Base-by-base conservation (phyloP, 2,329 filamentous ascomycete species). In the Zymoseptoria passerinii region DNA sequence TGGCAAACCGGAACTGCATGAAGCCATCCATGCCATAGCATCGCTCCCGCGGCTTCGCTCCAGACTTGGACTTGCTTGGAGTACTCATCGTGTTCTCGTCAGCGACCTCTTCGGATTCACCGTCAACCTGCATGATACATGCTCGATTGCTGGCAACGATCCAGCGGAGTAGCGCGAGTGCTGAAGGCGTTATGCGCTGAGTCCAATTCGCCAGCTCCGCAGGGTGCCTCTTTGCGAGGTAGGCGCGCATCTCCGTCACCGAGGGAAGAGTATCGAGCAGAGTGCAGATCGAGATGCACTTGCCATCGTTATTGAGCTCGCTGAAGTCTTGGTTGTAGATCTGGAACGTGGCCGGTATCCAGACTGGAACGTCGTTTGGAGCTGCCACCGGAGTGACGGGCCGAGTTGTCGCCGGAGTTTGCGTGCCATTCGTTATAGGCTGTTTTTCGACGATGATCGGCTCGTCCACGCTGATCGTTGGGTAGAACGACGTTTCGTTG, bases 131-230 rank as follows among this genome's bases (percentile, higher is more conserved):
- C 51, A 92, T 79, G 60, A 96, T 94, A 65, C 87, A 92, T 0
- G 92, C 92, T 51, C 90, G 81, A 67, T 96, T 96, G 0, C 91
- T 95, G 0, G 91, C 89, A 58, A 96, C 83, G 61, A 96, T 89
- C 92, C 92, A 96, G 54, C 89, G 82, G 19, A 96, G 75, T 0
- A 95, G 73, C 19, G 84, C 82, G 2, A 89, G 73, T 0, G 86
- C 82, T 6, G 88, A 81, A 1, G 83, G 81, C 0, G 86, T 82
- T 8, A 96, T 78, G 18, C 79, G 74, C 20, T 82, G 77, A 63
- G 74, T 72, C 85, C 85, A 88, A 10, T 70, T 64, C 57, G 68
- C 72, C n/a, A 80, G 66, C 69, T 67, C 75, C 75, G 65, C 65
- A 23, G 73, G 71, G 10, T 71, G 70, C 4, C 71, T 64, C 52